Base-by-base conservation (phyloP, 331 rosid species). In the Erythrophleum ivorense region DNA sequence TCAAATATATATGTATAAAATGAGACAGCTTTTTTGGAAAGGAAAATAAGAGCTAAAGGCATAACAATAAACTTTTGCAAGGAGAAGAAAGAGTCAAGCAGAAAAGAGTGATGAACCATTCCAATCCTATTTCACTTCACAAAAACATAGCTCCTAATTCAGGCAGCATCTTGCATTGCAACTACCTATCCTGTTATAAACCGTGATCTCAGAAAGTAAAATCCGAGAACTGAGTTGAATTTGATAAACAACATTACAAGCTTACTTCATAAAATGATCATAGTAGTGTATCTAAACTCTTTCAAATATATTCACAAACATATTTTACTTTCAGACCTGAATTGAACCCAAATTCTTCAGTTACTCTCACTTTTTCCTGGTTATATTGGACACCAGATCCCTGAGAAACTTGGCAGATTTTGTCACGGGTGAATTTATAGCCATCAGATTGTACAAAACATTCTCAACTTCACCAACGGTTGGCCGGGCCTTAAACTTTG, bases 371-470 rank as follows among this genome's bases (percentile, higher is more conserved):
- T 91, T 87, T 84, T 85, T 96, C 70, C 99, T 94, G 3, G 97
- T 92, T 36, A 96, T 89, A 82, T 88, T 94, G 75, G 98, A 90
- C 6, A 94, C 95, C 87, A 96, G 77, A 81, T 89, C 97, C 86
- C 45, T 94, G 69, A 96, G 83, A 86, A 94, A 92, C 84, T 88
- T 92, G 1, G 93, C 95, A 29, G 98, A 93, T 82, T 94, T 92
- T 3, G 99, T 94, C 41, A 96, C 87, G 0, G 97, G 98, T 0
- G 98, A 96, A 82, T 94, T 96, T 71, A 92, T 85, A 19, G 99
- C 97, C 97, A 94, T 92, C 85, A 96, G 74, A 77, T 94, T 96
- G 76, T 96, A 91, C 88, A 96, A 76, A 19, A 92, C 97, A 84
- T 66, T 92, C 91, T 94, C 97, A 73, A 96, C 97, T 81, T 96